Base-by-base conservation (phyloP, 192 early-diverging fungal genomes). In the Glomus cerebriforme region DNA sequence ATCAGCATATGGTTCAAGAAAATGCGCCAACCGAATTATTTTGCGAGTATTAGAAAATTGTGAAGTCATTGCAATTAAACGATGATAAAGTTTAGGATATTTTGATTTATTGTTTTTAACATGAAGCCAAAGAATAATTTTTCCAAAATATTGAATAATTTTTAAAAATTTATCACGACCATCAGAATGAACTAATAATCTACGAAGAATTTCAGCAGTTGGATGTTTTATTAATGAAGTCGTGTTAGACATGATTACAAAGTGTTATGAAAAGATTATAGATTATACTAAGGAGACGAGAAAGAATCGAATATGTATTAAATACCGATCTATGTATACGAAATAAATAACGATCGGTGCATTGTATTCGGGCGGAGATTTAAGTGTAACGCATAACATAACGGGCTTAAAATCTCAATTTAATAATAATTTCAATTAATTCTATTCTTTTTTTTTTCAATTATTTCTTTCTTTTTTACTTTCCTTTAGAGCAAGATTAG, bases 121-220 rank as follows among this genome's bases (percentile, higher is more conserved):
- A 59, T 82, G 79, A 43, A 80, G 37, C 85, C 82, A 91, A 32
- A 95, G 82, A 27, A 93, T 81, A n/a, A 93, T 79, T 74, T 96
- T 96, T 77, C 89, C 80, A 59, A 86, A 81, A 79, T 96, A 96
- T 79, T 96, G 95, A 35, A 92, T 76, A 34, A 91, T 79, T 74
- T 96, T 96, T 71, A 96, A 84, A 19, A 88, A 85, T 81, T 96
- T 96, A 85, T 96, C 95, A 19, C 95, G 88, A 37, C 95, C 95
- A 75, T 96, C 95, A 66, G 92, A 88, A 24, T 92, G 79, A 27
- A 88, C 85, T 31, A 78, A 17, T 69, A 78, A 35, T 60, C 47
- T 58, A 26, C 77, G 77, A 26, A 78, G 58, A 1, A 78, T 39
- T 8, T 78, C 77, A 22, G 24, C n/a, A 47, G 22, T 35, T 37